phyloP scores from a whole-genome alignment of 345 rosid genomes.

The Excoecaria cochinchinensis region DNA sequence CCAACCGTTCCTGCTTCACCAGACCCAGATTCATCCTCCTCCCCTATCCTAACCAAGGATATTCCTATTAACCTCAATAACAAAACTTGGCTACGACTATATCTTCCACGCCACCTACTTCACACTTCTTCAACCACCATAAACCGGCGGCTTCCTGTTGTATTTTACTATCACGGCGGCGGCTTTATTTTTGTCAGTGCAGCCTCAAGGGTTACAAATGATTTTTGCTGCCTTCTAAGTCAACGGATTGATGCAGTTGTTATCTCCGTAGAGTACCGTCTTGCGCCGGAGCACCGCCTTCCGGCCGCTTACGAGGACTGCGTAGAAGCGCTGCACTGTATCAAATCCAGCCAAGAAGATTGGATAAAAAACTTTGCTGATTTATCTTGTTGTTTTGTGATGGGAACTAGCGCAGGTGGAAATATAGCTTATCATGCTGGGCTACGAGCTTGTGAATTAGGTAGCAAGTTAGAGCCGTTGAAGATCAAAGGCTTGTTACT shows the following conservation, averaged over 20 bases:
- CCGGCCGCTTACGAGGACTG: constrained; percentile 31
- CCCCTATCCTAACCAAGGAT: constrained; percentile 20
- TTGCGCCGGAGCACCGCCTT: constrained; percentile 31
- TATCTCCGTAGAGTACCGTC: constrained; percentile 46
- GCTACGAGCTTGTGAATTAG: constrained; percentile 24
- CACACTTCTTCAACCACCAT: neutral
- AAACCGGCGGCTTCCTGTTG: constrained; percentile 46
- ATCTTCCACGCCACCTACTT: constrained; percentile 11
- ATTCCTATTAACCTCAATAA: constrained; percentile 11
- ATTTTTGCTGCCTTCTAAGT: constrained; percentile 39
- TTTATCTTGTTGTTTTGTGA: constrained; percentile 37
- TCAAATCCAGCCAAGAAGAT: constrained; percentile 8
- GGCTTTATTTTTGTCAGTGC: constrained; percentile 51
- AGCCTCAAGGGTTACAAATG: constrained; percentile 14
- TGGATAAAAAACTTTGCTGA: constrained; percentile 29
- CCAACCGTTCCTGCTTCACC: neutral
- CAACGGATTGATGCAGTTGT: constrained; percentile 36
- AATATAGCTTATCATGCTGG: constrained; percentile 53
- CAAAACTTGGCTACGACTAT: constrained; percentile 20
- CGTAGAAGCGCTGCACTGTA: constrained; percentile 27
- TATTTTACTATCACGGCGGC: constrained; percentile 62
- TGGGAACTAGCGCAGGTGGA: constrained; percentile 60
- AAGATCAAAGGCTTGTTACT: constrained; percentile 56
- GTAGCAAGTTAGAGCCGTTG: constrained; percentile 36
- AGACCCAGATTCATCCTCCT: constrained; percentile 2